A percentile compares a stretch with the other conserved stretches of the same genome.
These are phyloP conservation scores for Tetrahymena borealis DNA, from an alignment of 73 alveolate species.

Conservation along the genomic window DNA sequence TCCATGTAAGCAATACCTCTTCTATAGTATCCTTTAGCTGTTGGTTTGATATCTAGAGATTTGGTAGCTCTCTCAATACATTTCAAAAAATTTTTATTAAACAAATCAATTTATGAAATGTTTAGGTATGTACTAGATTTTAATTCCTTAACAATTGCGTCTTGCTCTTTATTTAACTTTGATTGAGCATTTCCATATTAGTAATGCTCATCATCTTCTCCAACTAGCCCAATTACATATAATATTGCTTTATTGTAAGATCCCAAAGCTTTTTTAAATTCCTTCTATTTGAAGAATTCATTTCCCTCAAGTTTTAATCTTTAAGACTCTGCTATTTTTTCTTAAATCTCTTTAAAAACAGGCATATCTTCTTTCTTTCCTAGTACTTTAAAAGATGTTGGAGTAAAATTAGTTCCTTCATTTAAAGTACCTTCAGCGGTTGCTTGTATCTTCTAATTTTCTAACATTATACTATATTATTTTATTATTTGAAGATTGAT, in stretches of 20 bases:
- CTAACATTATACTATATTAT: no score
- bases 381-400: background rate
- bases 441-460: no score
- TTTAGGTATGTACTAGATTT: background rate
- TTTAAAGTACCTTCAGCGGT: background rate
- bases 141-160: background rate
- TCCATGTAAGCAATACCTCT: background rate
- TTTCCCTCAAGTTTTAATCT: background rate
- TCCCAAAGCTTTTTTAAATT: background rate
- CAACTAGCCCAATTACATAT: background rate
- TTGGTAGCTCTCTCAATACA: background rate
- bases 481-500: no score
- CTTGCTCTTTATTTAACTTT: background rate
- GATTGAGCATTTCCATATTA: background rate
- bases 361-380: background rate
- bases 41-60: background rate
- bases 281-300: background rate
- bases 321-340: background rate
- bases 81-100: background rate
- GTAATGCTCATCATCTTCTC: background rate
- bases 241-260: background rate
- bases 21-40: background rate
- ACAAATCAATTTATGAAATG: background rate
- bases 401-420: background rate
- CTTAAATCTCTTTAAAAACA: background rate